These are phyloP conservation scores for Zymoseptoria passerinii DNA, from an alignment of 2,329 filamentous ascomycete genomes.

Conservation along the genomic window DNA sequence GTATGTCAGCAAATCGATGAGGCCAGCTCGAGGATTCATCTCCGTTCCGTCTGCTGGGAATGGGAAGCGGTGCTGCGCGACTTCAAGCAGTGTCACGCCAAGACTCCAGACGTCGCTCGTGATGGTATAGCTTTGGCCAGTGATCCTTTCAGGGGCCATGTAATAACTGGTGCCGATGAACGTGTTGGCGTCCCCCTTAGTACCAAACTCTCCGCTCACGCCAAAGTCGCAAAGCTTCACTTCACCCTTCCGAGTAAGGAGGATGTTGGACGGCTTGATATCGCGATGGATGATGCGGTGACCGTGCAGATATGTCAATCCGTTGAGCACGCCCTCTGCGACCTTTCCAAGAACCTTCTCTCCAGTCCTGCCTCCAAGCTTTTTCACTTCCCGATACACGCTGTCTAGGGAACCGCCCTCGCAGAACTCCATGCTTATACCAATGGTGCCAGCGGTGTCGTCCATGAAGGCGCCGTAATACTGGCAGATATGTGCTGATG, in stretches of 20 bases:
- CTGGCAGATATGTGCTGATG: slow-evolving; percentile 88
- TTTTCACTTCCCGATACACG: slow-evolving; percentile 95
- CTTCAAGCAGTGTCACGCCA: slow-evolving; percentile 92
- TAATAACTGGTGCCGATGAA: slow-evolving; percentile 99
- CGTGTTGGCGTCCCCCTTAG: slow-evolving; percentile 95
- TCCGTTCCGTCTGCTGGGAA: slow-evolving; percentile 96
- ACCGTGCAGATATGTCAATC: slow-evolving; percentile 87
- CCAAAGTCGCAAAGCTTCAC: slow-evolving; percentile 99
- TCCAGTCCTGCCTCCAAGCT: slow-evolving; percentile 84
- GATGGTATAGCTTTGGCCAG: slow-evolving; percentile 95
- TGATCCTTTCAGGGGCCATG: slow-evolving; percentile 98
- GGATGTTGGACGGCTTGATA: slow-evolving; percentile 96
- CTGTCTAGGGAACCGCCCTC: slow-evolving; percentile 93
- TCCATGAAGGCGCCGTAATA: slow-evolving; percentile 98
- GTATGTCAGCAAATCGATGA: slow-evolving; percentile 94
- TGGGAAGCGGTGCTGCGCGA: slow-evolving; percentile 96
- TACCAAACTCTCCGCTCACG: slow-evolving; percentile 94
- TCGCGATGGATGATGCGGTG: slow-evolving; percentile 98
- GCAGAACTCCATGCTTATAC: slow-evolving; percentile 98
- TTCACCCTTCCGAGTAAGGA: slow-evolving; percentile 82
- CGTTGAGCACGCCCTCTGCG: slow-evolving; percentile 86
- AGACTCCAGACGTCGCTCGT: slow-evolving; percentile 98
- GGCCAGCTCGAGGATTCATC: slow-evolving; percentile 82
- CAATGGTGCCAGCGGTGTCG: slow-evolving; percentile 90
- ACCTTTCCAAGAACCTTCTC: slow-evolving; percentile 97